A percentile compares a stretch with the other conserved stretches of the same genome.
Conservation (phyloP, 768 basidiomycete genomes). For the Favolaschia claudopus region DNA sequence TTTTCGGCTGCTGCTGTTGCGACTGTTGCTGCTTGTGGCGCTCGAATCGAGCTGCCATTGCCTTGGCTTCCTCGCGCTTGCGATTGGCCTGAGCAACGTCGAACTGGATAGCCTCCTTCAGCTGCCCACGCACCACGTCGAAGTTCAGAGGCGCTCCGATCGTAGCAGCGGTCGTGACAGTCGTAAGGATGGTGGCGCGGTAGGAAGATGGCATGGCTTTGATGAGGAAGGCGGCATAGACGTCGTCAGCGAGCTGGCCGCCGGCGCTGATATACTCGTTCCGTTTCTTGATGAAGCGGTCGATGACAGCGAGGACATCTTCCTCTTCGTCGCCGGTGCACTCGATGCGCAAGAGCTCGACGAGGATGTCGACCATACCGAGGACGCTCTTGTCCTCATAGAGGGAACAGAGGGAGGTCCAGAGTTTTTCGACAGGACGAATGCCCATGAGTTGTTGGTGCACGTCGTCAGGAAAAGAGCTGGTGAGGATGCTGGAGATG, state of each 20-base stretch:
- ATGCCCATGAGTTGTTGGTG: not conserved
- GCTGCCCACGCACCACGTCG: not conserved
- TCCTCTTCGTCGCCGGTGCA: not conserved
- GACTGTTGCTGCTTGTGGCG: constrained; percentile 6
- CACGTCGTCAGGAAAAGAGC: not conserved
- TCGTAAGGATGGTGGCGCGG: constrained; percentile 7
- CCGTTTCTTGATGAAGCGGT: not conserved
- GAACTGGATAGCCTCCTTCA: constrained; percentile 7
- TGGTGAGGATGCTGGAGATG: no score
- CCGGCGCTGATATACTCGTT: constrained; percentile 6
- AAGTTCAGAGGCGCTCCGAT: constrained; percentile 1
- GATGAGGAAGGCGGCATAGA: constrained; percentile 14
- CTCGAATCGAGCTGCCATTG: constrained; percentile 11
- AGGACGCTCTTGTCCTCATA: not conserved
- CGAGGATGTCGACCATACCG: not conserved
- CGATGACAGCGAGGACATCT: not conserved
- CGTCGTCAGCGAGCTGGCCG: not conserved
- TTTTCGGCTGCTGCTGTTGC: not conserved
- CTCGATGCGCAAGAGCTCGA: not conserved
- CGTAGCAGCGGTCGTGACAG: constrained; percentile 5
- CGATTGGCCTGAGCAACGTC: constrained; percentile 2
- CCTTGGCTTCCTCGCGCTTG: constrained; percentile 14
- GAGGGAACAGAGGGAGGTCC: not conserved
- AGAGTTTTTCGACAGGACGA: not conserved
- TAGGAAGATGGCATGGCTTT: constrained; percentile 7